Evolutionary conservation across 495 filamentous ascomycete genomes (phyloP).

Genomic region (Lasiosphaeria ovina): DNA sequence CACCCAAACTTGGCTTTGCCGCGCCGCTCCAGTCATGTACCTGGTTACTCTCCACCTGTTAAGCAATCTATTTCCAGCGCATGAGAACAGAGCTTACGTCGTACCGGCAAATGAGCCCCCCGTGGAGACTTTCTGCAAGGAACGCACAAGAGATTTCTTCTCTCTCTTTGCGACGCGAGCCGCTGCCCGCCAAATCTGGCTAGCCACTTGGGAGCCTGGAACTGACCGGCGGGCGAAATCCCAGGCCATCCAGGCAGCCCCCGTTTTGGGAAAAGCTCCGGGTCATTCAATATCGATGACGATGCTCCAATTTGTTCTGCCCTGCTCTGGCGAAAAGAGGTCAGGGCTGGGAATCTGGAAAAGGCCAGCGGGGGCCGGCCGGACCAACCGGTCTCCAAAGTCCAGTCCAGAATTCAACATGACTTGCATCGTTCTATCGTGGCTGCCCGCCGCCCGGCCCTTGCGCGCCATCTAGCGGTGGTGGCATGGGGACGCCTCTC

Average conservation of each 20-base stretch:
- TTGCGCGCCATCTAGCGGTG: too few species aligned
- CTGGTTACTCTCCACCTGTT: not conserved
- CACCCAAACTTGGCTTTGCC: not conserved
- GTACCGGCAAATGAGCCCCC: constrained; percentile 11
- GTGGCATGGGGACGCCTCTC: too few species aligned
- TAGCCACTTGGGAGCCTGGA: not conserved
- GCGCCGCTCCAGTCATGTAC: constrained; percentile 1
- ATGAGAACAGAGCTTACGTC: constrained; percentile 12
- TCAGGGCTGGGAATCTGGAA: not conserved
- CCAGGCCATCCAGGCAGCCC: not conserved
- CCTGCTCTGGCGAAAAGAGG: constrained; percentile 11
- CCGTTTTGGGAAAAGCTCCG: constrained; percentile 1
- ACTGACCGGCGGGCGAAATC: not conserved
- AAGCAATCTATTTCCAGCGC: constrained; percentile 27
- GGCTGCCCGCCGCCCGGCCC: too few species aligned
- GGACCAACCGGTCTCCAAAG: not conserved
- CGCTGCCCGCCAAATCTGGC: too few species aligned
- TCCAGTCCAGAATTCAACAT: too few species aligned
- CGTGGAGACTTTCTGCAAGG: constrained; percentile 13
- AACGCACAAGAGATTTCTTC: not conserved
- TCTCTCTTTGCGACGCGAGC: too few species aligned
- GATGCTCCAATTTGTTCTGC: constrained; percentile 22
- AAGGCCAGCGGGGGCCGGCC: not conserved
- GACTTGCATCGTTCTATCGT: too few species aligned
- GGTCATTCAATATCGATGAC: constrained; percentile 20